phyloP scores from a whole-genome alignment of 345 rosid species.

The Garcia nutans region DNA sequence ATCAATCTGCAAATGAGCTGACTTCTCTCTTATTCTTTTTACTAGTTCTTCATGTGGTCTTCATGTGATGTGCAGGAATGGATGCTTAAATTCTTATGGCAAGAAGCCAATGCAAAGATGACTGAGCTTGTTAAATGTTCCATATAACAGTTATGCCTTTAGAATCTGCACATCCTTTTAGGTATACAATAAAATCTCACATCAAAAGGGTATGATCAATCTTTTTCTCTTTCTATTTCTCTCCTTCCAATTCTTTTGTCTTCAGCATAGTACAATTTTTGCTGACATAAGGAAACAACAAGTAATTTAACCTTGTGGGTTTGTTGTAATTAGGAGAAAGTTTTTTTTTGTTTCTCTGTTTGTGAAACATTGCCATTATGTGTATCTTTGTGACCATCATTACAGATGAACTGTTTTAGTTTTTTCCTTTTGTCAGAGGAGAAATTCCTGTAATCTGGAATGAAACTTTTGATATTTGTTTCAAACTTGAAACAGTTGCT shows the following conservation, averaged over 20 bases:
- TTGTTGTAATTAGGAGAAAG: no score
- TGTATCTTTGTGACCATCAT: no score
- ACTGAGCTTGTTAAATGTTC: slow-evolving; percentile 9
- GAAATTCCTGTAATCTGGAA: no score
- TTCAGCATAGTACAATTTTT: not conserved
- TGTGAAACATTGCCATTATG: no score
- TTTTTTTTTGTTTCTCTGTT: no score
- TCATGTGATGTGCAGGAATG: slow-evolving; percentile 14
- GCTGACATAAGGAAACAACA: no score
- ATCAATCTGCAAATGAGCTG: not conserved
- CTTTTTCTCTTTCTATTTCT: slow-evolving; percentile 2
- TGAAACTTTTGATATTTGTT: no score
- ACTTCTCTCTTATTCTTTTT: slow-evolving; percentile 7
- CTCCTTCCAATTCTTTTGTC: not conserved
- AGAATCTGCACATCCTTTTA: not conserved
- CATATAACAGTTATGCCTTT: slow-evolving; percentile 5
- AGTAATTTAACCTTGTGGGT: no score
- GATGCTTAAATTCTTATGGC: not conserved
- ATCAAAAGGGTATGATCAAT: not conserved
- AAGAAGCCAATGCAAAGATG: slow-evolving; percentile 15
- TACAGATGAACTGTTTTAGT: no score
- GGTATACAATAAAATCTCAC: not conserved
- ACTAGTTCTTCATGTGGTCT: slow-evolving; percentile 11
- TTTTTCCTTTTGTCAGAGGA: no score
- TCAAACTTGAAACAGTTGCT: no score